Base-by-base conservation (phyloP, 2,329 filamentous ascomycete species). In the Huntiella savannae region DNA sequence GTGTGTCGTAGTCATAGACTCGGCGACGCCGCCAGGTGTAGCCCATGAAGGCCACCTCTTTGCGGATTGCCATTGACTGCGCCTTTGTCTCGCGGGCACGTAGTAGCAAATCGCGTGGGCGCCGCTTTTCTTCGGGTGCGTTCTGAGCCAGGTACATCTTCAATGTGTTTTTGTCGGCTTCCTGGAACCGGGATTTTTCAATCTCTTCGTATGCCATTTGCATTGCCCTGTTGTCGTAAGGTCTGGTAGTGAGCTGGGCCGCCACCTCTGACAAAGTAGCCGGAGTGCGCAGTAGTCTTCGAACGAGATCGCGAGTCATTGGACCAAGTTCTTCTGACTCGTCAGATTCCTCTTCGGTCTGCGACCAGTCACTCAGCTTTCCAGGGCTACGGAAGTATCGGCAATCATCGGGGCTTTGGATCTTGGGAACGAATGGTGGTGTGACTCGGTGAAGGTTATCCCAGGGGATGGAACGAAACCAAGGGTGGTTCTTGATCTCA, bases 311-410 rank as follows among this genome's bases (percentile, higher is more conserved):
- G 1, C 40, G 46, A 5, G 49, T 47, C 36, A 50, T 48, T 15
- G 43, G 40, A 4, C 36, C 33, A 11, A 44, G 35, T 22, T 50
- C 36, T 7, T 45, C n/a, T 10, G 41, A 41, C 10, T 32, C 12
- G 6, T 28, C 33, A 35, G 40, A 13, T 17, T 40, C 5, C 12
- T 45, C 37, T 40, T 45, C 46, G 6, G 51, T 51, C 8, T 37
- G 39, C 33, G 71, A 67, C 66, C 69, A 67, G 54, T 81, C 77
- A 33, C 72, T 75, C 44, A 88, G 75, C 22, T 79, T 68, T 36
- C 82, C 76, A 52, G 85, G 82, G 43, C 86, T 79, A 49, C 94
- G 83, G 56, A 96, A 96, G 58, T 94, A 96, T 55, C 81, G 83
- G 1, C 86, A 91, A 57, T 87, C 82, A 44, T 82, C 78, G 52